Conservation (phyloP, 768 basidiomycete genomes). For the Phlebiopsis flavidoalba region DNA sequence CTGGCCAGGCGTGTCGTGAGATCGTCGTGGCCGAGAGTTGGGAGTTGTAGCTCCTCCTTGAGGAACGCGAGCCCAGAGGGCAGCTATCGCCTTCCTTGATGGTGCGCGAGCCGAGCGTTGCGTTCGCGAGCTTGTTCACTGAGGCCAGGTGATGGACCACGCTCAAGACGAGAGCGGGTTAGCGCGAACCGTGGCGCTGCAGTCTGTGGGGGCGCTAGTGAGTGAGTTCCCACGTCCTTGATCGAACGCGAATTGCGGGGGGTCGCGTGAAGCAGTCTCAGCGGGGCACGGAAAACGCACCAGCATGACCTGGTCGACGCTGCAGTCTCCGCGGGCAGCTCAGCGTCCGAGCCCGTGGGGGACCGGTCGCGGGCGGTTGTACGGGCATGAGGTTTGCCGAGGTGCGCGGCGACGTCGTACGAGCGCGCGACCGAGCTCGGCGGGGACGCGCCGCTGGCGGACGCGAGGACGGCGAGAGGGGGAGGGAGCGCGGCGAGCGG, state of each 20-base stretch:
- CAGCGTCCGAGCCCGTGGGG: slow-evolving; percentile 22
- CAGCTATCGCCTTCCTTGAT: slow-evolving; percentile 25
- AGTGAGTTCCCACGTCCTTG: background rate
- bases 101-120: slow-evolving; percentile 17
- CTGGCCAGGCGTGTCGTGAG: slow-evolving; percentile 34
- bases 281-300: slow-evolving; percentile 19
- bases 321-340: slow-evolving; percentile 34
- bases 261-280: no score
- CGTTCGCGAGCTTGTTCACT: slow-evolving; percentile 26
- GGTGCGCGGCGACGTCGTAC: slow-evolving; percentile 15
- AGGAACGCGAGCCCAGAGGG: slow-evolving; percentile 32
- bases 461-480: slow-evolving; percentile 5
- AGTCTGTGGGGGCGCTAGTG: slow-evolving; percentile 25
- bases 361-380: slow-evolving; percentile 27
- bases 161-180: slow-evolving; percentile 29
- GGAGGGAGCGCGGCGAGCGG: slow-evolving; percentile 1
- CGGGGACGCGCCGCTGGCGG: background rate
- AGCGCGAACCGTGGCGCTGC: slow-evolving; percentile 37
- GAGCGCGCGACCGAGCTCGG: background rate
- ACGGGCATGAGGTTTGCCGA: slow-evolving; percentile 35
- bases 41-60: slow-evolving; percentile 30
- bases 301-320: slow-evolving; percentile 33
- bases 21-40: slow-evolving; percentile 29
- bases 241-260: no score
- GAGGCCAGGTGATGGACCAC: slow-evolving; percentile 29